Evolutionary conservation across 495 filamentous ascomycete species (phyloP).

Genomic region (Trichoderma virens): DNA sequence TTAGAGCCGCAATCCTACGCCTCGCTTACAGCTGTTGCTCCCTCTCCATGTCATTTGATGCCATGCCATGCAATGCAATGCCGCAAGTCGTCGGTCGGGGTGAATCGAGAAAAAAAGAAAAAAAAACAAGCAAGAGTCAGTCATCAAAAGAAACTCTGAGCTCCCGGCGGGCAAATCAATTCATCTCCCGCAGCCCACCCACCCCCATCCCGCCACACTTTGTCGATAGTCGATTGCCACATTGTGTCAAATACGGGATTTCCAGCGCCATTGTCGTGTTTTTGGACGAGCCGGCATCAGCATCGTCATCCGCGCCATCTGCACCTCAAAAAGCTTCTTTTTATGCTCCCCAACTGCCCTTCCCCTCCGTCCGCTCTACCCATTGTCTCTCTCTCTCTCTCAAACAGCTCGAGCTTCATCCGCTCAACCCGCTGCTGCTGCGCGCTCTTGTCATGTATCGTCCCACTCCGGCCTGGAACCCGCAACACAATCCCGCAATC

Average conservation of each 20-base stretch:
- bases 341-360: not conserved
- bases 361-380: not conserved
- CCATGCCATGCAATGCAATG: too few species aligned
- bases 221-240: not conserved
- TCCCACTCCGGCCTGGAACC: too few species aligned
- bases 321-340: conserved; percentile 2
- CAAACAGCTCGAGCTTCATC: not conserved
- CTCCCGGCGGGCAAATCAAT: too few species aligned
- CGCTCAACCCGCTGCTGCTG: too few species aligned
- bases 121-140: too few species aligned
- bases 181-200: not conserved
- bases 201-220: not conserved
- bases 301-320: not conserved
- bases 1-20: not conserved
- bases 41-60: too few species aligned
- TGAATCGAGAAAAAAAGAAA: too few species aligned
- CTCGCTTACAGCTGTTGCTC: not conserved
- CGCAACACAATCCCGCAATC: too few species aligned
- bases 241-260: not conserved
- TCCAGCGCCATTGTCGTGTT: not conserved
- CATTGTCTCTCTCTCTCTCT: not conserved
- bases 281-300: not conserved
- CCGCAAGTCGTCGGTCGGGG: too few species aligned
- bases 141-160: too few species aligned
- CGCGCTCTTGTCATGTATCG: too few species aligned